These are phyloP conservation scores for Schizosaccharomyces octosporus DNA, from an alignment of 805 yeast genomes.

Conservation along the genomic window DNA sequence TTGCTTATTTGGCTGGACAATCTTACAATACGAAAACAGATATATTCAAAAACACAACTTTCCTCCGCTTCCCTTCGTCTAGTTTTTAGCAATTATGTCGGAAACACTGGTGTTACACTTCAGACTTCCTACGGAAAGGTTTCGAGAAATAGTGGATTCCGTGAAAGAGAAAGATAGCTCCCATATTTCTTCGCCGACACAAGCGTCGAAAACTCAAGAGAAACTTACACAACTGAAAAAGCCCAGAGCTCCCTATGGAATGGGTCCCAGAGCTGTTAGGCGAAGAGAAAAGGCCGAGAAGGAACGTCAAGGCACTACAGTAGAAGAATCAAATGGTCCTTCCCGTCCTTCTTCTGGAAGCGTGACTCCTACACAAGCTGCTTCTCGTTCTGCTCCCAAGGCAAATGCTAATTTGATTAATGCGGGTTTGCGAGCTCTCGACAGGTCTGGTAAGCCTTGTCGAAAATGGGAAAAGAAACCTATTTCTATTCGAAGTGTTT, in stretches of 20 bases:
- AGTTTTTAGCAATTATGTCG: not conserved
- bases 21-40: no score
- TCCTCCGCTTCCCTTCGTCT: no score
- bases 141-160: not conserved
- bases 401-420: constrained; percentile 13
- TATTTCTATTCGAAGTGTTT: not conserved
- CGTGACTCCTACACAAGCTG: not conserved
- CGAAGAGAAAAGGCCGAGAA: not conserved
- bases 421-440: constrained; percentile 17
- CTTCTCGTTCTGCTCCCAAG: constrained; percentile 5
- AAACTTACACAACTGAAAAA: not conserved
- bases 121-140: not conserved
- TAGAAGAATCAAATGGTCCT: not conserved
- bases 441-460: constrained; percentile 20
- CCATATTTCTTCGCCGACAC: not conserved
- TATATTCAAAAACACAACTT: no score
- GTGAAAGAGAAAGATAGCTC: not conserved
- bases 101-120: not conserved
- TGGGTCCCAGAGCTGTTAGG: not conserved
- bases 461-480: constrained; percentile 20
- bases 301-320: not conserved
- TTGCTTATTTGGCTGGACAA: no score
- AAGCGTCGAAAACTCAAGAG: not conserved
- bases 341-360: not conserved
- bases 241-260: constrained; percentile 1